These are phyloP conservation scores for Arbutus unedo DNA, from an alignment of 148 eudicot species.

Conservation along the genomic window DNA sequence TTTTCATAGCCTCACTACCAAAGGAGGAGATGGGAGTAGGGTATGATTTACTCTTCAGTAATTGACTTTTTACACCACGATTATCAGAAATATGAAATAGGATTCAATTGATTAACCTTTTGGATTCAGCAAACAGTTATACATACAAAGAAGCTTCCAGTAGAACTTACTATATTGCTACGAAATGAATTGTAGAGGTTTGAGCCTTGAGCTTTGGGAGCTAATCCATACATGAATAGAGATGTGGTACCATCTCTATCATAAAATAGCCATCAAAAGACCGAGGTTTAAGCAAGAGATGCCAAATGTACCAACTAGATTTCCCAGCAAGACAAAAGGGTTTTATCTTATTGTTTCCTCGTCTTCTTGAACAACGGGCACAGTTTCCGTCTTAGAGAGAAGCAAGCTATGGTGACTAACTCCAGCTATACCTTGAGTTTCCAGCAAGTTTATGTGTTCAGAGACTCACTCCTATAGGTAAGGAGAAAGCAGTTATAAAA, in stretches of 20 bases:
- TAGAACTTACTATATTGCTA: neutral
- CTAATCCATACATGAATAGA: neutral
- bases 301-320: neutral
- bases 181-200: too few relatives aligned
- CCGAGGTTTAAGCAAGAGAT: neutral
- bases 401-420: constrained; percentile 95
- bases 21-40: too few relatives aligned
- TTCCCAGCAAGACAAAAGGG: neutral
- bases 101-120: neutral
- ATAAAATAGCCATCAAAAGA: neutral
- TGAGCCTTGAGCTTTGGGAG: too few relatives aligned
- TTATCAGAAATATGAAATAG: neutral
- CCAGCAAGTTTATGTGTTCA: constrained; percentile 77
- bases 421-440: constrained; percentile 84
- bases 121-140: neutral
- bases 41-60: neutral
- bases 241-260: neutral
- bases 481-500: constrained; percentile 3
- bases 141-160: neutral
- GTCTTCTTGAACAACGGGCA: constrained; percentile 36
- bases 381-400: constrained; percentile 81
- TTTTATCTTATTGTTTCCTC: constrained; percentile 59
- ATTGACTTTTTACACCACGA: neutral
- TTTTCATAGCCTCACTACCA: too few relatives aligned
- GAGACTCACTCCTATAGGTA: constrained; percentile 52